phyloP scores from a whole-genome alignment of 2,329 filamentous ascomycete species.

The Plectosphaerella cucumerina region DNA sequence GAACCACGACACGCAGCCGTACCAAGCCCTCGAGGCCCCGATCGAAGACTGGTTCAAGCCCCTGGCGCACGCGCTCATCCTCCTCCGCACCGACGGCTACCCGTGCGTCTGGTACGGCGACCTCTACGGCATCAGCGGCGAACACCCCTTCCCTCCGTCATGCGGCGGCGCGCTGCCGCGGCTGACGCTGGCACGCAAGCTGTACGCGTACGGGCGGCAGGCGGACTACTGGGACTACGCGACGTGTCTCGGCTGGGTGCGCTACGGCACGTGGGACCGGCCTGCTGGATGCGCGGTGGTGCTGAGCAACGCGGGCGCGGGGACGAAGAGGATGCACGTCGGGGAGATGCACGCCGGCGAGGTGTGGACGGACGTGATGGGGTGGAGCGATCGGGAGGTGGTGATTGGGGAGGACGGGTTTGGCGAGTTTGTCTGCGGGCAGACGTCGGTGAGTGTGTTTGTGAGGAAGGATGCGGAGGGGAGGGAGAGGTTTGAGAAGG shows the following conservation, averaged over 20 bases:
- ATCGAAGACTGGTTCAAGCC: constrained; percentile 67
- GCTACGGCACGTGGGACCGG: constrained; percentile 40
- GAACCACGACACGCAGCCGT: constrained; percentile 63
- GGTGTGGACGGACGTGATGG: constrained; percentile 60
- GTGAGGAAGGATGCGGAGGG: constrained; percentile 51
- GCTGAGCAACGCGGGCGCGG: constrained; percentile 47
- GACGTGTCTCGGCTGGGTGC: constrained; percentile 61
- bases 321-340: constrained; percentile 58
- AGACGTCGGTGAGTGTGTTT: constrained; percentile 55
- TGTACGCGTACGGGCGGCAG: constrained; percentile 64
- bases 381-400: constrained; percentile 50
- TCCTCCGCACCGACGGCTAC: constrained; percentile 58
- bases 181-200: constrained; percentile 57
- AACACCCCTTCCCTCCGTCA: constrained; percentile 43
- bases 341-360: constrained; percentile 56
- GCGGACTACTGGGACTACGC: constrained; percentile 57
- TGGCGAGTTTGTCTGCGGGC: constrained; percentile 52
- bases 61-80: constrained; percentile 67
- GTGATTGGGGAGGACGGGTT: constrained; percentile 57
- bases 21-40: constrained; percentile 42
- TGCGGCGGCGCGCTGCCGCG: constrained; percentile 52
- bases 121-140: constrained; percentile 55
- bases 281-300: constrained; percentile 51
- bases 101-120: constrained; percentile 71
- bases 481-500: constrained; percentile 33